Evolutionary conservation across 345 rosid genomes (phyloP).

Genomic region (Eucalyptus regnans): DNA sequence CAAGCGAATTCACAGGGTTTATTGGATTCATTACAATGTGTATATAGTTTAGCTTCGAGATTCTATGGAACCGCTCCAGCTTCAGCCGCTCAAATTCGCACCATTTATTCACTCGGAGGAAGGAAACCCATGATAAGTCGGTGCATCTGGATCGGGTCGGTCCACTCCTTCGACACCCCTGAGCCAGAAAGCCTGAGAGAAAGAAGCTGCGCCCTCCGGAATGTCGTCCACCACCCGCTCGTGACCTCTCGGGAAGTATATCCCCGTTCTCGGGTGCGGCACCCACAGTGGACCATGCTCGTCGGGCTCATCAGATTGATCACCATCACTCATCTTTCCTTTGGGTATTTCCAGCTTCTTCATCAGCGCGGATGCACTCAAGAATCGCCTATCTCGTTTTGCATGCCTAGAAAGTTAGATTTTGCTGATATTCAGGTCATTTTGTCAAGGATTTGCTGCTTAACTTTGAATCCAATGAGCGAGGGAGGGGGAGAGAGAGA

Average conservation of each 20-base stretch:
- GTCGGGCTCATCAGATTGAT: background rate
- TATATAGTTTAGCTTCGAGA: background rate
- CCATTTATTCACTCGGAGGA: background rate
- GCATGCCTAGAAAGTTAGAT: background rate
- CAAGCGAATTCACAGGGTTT: background rate
- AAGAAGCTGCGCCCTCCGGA: background rate
- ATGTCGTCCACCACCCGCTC: constrained; percentile 1
- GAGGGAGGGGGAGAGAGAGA: background rate
- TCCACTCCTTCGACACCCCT: background rate
- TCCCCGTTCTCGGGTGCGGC: constrained; percentile 3
- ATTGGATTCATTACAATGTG: background rate
- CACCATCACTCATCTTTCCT: background rate
- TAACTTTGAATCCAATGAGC: background rate
- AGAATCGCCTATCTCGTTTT: background rate
- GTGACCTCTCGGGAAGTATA: constrained; percentile 3
- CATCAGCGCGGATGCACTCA: background rate
- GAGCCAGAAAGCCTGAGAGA: background rate
- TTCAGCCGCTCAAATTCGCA: background rate
- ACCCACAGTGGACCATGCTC: background rate
- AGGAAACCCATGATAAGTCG: background rate
- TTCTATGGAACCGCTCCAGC: background rate
- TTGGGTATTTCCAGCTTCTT: background rate
- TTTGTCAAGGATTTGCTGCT: background rate
- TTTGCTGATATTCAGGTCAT: background rate
- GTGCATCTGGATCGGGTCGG: background rate